phyloP scores from a whole-genome alignment of 1,284 basidiomycete species.

The Moesziomyces aphidis region DNA sequence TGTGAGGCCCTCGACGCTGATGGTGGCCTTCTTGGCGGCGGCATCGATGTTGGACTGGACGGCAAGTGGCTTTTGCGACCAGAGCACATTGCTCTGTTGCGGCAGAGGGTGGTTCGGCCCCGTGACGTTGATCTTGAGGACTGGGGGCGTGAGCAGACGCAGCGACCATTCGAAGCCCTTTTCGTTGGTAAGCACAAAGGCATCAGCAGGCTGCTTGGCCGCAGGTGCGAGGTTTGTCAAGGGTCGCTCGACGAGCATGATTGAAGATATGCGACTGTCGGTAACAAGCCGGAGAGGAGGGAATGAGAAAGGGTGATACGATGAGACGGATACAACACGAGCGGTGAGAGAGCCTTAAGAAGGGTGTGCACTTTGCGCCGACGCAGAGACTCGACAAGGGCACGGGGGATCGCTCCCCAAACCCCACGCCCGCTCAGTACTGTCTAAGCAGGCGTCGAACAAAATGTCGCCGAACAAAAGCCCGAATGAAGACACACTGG shows the following conservation, averaged over 20 bases:
- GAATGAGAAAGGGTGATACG: neutral
- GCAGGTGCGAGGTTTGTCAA: slow-evolving; percentile 31
- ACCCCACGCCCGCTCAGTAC: neutral
- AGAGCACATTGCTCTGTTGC: slow-evolving; percentile 68
- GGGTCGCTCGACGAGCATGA: slow-evolving; percentile 44
- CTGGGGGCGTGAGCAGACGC: slow-evolving; percentile 65
- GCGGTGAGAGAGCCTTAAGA: slow-evolving; percentile 4
- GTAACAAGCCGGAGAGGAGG: slow-evolving; percentile 1
- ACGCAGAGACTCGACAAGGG: neutral
- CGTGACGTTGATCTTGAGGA: slow-evolving; percentile 65
- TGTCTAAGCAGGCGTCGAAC: neutral
- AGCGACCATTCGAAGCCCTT: slow-evolving; percentile 66
- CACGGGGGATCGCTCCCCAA: slow-evolving; percentile 1
- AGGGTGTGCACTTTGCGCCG: neutral
- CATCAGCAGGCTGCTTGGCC: slow-evolving; percentile 24
- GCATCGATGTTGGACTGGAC: slow-evolving; percentile 61
- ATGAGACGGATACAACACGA: neutral
- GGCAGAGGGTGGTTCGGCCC: slow-evolving; percentile 68
- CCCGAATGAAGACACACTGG: neutral
- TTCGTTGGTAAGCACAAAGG: slow-evolving; percentile 49
- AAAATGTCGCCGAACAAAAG: neutral
- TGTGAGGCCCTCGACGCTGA: slow-evolving; percentile 45
- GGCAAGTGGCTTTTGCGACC: slow-evolving; percentile 42
- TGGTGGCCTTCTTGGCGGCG: slow-evolving; percentile 28
- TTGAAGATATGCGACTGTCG: slow-evolving; percentile 1